These are phyloP conservation scores for Bothriochloa decipiens DNA, from an alignment of 176 grass and related monocot species.

Conservation along the genomic window DNA sequence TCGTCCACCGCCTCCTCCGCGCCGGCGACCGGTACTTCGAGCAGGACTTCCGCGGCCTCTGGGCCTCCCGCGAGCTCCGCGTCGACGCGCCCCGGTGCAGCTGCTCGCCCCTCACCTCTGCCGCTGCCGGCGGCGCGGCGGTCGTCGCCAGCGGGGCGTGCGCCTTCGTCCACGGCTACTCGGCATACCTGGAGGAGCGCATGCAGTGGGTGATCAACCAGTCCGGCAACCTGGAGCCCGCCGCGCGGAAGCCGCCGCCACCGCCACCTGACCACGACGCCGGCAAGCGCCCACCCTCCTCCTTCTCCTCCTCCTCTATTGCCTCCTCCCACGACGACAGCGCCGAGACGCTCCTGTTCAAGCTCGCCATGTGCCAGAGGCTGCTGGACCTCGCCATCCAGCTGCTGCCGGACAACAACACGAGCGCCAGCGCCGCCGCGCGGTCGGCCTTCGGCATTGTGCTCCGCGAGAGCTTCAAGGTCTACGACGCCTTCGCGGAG, in stretches of 20 bases:
- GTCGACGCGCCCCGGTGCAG: conserved; percentile 45
- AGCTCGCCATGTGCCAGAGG: conserved; percentile 70
- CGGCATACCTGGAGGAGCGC: conserved; percentile 81
- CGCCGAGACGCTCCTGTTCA: conserved; percentile 48
- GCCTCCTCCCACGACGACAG: conserved; percentile 29
- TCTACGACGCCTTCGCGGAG: conserved; percentile 69
- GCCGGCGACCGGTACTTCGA: conserved; percentile 88
- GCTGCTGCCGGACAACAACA: conserved; percentile 58
- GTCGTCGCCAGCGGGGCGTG: conserved; percentile 24
- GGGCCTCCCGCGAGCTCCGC: conserved; percentile 67
- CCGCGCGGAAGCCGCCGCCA: conserved; percentile 17
- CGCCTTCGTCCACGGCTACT: conserved; percentile 76
- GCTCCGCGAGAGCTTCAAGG: conserved; percentile 90
- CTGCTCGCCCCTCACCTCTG: conserved; percentile 6
- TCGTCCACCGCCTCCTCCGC: conserved; percentile 91
- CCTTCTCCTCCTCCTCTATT: conserved; percentile 28
- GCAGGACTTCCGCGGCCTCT: conserved; percentile 71
- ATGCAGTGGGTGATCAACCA: conserved; percentile 84
- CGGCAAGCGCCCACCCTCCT: background rate
- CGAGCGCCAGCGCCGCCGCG: conserved; percentile 50
- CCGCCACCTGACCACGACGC: background rate
- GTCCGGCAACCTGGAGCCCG: conserved; percentile 78
- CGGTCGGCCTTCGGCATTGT: conserved; percentile 74
- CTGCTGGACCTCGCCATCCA: conserved; percentile 83
- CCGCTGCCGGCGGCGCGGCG: background rate